Evolutionary conservation across 768 basidiomycete species (phyloP), one percentile per base, ranked within the genome.

Genomic region (Clathrus columnatus): DNA sequence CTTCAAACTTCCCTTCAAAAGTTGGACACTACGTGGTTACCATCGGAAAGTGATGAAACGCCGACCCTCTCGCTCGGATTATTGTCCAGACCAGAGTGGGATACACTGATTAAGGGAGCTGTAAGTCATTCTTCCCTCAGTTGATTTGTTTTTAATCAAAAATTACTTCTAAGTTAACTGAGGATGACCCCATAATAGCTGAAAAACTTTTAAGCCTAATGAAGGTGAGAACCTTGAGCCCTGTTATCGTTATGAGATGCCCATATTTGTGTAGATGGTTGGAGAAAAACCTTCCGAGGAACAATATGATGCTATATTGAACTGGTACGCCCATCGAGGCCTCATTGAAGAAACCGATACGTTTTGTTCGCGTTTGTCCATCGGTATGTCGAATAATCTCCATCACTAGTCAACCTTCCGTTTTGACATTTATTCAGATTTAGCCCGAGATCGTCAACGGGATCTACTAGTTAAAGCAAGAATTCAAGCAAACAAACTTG

Each of bases 381-480:
- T 70, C 52, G 74, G 83, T 83, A 59, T 17, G 70, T 65, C 18
- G 18, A 27, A 30, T 54, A 20, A 27, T 11, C 24, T 16, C 27
- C 4, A 5, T 27, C 5, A 24, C 17, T 26, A 20, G 30, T 53
- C 54, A 20, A 47, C 28, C 46, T 46, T 57, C 48, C 53, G 56
- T 16, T 56, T 54, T 47, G 48, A 61, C 2, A 60, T 32, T 30
- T 54, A 23, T 43, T 54, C 46, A 63, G 63, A 44, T 18, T 57
- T 59, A 41, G 81, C 78, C 26, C 81, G 76, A 0, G 77, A 78
- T 32, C 64, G 58, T 17, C 85, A 87, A 60, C 80, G 82, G 1
- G 81, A 91, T 61, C 74, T 89, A 16, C 84, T 92, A 59, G 69
- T 94, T 57, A 83, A 82, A 65, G 74, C 82, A 0, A 77, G 87